Evolutionary conservation across 129 eudicot genomes (phyloP).

Genomic region (Tanacetum coccineum): DNA sequence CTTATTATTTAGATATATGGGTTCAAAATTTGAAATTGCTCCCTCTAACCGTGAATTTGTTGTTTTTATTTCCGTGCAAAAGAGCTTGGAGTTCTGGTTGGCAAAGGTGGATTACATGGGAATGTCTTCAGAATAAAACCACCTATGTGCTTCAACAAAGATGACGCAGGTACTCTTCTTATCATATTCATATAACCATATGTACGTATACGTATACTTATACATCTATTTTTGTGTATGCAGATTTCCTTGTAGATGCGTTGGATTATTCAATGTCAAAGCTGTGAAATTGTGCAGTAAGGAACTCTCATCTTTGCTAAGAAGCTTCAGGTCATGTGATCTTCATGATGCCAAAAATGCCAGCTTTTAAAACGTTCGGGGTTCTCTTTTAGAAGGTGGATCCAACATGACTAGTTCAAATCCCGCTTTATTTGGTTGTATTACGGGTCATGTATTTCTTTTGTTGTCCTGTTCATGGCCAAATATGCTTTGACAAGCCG

Average conservation of each 20-base stretch:
- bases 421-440: conserved; percentile 2
- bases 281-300: conserved; percentile 41
- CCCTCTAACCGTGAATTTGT: background rate
- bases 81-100: conserved; percentile 88
- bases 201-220: background rate
- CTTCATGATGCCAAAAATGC: background rate
- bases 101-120: conserved; percentile 96
- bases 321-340: conserved; percentile 14
- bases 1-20: no score
- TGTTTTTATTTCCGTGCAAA: conserved; percentile 11
- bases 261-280: conserved; percentile 85
- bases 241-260: conserved; percentile 87
- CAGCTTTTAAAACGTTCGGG: background rate
- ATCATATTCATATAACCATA: background rate
- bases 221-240: conserved; percentile 1
- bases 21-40: background rate
- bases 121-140: conserved; percentile 96
- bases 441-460: background rate
- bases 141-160: conserved; percentile 90
- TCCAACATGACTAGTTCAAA: background rate
- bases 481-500: background rate
- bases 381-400: background rate
- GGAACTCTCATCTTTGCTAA: conserved; percentile 9
- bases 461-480: background rate
- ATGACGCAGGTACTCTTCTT: conserved; percentile 76